Conservation (phyloP, 257 asterid species). For the Parsonsia alboflavescens region DNA sequence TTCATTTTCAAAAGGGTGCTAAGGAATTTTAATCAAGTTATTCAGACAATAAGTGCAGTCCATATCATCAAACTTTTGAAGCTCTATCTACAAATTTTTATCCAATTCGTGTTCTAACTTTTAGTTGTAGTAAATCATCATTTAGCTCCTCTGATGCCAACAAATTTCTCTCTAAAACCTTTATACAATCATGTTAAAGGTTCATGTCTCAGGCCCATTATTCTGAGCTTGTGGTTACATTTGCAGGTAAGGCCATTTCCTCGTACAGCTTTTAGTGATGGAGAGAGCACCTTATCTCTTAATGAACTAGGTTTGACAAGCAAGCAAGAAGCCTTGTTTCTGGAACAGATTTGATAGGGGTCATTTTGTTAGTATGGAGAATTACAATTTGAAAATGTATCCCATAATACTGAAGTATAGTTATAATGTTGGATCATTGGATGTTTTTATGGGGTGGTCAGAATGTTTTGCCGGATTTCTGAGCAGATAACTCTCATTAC, state of each 20-base stretch:
- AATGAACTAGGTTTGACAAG: conserved; percentile 82
- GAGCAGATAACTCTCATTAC: not conserved
- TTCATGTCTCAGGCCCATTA: not conserved
- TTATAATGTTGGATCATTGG: conserved; percentile 1
- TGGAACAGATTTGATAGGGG: conserved; percentile 58
- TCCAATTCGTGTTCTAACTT: not conserved
- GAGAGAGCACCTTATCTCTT: conserved; percentile 53
- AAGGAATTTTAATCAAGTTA: not conserved
- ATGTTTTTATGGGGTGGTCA: conserved; percentile 7
- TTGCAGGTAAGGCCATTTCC: conserved; percentile 92
- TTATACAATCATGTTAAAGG: not conserved
- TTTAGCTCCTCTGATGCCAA: not conserved
- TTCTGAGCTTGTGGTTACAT: conserved; percentile 8
- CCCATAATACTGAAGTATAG: not conserved
- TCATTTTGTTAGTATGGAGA: conserved; percentile 19
- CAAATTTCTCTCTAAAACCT: not conserved
- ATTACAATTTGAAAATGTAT: conserved; percentile 11
- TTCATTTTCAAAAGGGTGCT: not conserved
- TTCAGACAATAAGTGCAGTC: not conserved
- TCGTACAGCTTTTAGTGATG: conserved; percentile 69
- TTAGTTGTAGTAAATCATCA: not conserved
- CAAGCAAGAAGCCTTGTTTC: conserved; percentile 93
- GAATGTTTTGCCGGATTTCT: not conserved
- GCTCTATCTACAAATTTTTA: not conserved
- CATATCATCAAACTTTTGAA: not conserved